Evolutionary conservation across 768 basidiomycete species (phyloP), one percentile per base, ranked within the genome.

Genomic region (Mycena metata): DNA sequence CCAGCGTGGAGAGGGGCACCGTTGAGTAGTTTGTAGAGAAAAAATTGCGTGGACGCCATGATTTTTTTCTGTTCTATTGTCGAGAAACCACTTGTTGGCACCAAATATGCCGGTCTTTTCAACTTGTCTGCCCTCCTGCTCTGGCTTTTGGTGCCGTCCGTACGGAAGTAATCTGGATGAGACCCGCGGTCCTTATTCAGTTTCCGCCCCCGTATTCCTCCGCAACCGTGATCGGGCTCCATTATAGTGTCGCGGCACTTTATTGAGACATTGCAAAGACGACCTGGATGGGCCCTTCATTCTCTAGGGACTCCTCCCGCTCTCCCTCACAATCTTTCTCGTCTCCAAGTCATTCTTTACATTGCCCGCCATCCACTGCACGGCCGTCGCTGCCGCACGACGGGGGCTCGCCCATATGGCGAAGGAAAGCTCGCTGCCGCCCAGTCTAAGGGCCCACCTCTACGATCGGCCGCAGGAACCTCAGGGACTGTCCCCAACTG

Each of bases 361-460:
- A 69, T 45, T 70, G 60, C 64, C 66, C 64, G 67, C 64, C 74
- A 69, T 70, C 70, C 59, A 30, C 51, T 23, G 57, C 35, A 26
- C 59, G 50, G 46, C 33, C 66, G 47, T 66, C 55, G 59, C 66
- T 54, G 66, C 60, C 70, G 65, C 69, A 62, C 61, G 59, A 42
- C 43, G 72, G 19, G 69, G 64, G 42, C 47, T 47, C 55, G 67
- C 62, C 39, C 78, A 71, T 60, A 77, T 76, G 78, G 73, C 77
- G 67, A 70, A 70, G 57, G 69, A 74, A 67, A 88, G 86, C 79
- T 85, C 85, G 35, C 82, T 89, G 19, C 88, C 88, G 42, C 80
- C 79, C 67, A 85, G 82, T 67, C 81, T 89, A 45, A 83, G 82
- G 64, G 83, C 83, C n/a, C 84, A 83, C 70, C 82, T 88, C 54